Evolutionary conservation across 2,329 filamentous ascomycete genomes (phyloP).

Genomic region (Xylaria sp.): DNA sequence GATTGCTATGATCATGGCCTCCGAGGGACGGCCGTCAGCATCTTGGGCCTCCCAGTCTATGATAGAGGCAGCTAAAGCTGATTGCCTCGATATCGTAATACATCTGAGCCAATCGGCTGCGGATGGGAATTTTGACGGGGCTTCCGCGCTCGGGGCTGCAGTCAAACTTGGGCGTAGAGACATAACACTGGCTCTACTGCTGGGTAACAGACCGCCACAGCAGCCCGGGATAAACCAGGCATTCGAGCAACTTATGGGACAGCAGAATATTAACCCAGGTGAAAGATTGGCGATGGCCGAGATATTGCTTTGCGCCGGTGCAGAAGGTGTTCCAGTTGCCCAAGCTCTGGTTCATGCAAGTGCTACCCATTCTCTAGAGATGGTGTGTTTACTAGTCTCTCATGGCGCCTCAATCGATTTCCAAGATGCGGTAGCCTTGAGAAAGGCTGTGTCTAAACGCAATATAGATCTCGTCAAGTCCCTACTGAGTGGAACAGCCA

Average conservation of each 20-base stretch:
- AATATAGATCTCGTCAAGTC: slow-evolving; percentile 59
- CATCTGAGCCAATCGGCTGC: slow-evolving; percentile 63
- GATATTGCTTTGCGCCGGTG: slow-evolving; percentile 67
- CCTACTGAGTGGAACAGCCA: slow-evolving; percentile 57
- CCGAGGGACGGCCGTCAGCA: slow-evolving; percentile 58
- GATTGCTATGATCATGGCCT: slow-evolving; percentile 60
- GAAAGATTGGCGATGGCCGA: slow-evolving; percentile 64
- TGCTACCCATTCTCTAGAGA: slow-evolving; percentile 61
- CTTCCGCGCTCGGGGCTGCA: slow-evolving; percentile 62
- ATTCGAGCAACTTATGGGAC: slow-evolving; percentile 59
- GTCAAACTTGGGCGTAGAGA: slow-evolving; percentile 61
- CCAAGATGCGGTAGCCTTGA: slow-evolving; percentile 60
- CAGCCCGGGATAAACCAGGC: slow-evolving; percentile 60
- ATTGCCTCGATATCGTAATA: slow-evolving; percentile 61
- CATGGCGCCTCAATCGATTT: slow-evolving; percentile 66
- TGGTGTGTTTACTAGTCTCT: slow-evolving; percentile 62
- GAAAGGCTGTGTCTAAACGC: slow-evolving; percentile 58
- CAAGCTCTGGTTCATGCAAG: slow-evolving; percentile 61
- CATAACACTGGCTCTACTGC: slow-evolving; percentile 64
- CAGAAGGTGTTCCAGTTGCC: slow-evolving; percentile 61
- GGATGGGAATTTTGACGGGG: slow-evolving; percentile 62
- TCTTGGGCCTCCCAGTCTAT: slow-evolving; percentile 60
- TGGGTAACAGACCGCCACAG: slow-evolving; percentile 62
- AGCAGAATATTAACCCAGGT: slow-evolving; percentile 57
- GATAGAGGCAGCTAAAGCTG: slow-evolving; percentile 61